These are phyloP conservation scores for Tulasnella sp. DNA, from an alignment of 768 basidiomycete species.

Conservation along the genomic window DNA sequence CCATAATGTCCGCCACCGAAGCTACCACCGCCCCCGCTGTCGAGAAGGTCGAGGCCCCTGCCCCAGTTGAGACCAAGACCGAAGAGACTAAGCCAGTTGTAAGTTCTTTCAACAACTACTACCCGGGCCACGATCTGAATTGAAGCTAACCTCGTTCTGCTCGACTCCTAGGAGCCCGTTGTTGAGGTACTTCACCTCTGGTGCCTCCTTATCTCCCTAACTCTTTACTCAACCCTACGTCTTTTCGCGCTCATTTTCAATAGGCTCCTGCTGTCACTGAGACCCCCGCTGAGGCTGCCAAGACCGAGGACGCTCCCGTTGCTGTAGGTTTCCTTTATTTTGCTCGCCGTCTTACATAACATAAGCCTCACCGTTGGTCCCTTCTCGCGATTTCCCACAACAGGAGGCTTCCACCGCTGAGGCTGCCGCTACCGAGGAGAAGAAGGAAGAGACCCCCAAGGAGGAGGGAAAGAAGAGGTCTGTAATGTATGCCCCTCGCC, in stretches of 20 bases:
- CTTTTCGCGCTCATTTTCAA: not conserved
- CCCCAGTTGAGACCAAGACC: slow-evolving; percentile 42
- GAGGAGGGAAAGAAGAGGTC: slow-evolving; percentile 22
- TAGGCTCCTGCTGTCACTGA: slow-evolving; percentile 25
- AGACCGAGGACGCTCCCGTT: slow-evolving; percentile 24
- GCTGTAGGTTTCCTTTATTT: slow-evolving; percentile 39
- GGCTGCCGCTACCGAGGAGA: slow-evolving; percentile 28
- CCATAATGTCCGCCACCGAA: slow-evolving; percentile 60
- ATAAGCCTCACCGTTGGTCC: not conserved
- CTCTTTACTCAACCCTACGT: not conserved
- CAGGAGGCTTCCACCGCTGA: slow-evolving; percentile 28
- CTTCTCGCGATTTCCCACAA: slow-evolving; percentile 15
- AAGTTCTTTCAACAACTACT: slow-evolving; percentile 11
- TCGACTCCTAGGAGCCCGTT: slow-evolving; percentile 25
- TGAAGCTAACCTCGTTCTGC: slow-evolving; percentile 6
- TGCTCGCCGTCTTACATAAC: not conserved
- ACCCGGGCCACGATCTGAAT: not conserved
- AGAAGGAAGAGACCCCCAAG: slow-evolving; percentile 32
- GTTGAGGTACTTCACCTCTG: slow-evolving; percentile 8
- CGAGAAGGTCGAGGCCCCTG: slow-evolving; percentile 39
- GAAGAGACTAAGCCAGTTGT: slow-evolving; percentile 32
- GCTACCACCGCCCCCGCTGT: slow-evolving; percentile 29
- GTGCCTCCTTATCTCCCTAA: not conserved
- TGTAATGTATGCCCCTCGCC: slow-evolving; percentile 20
- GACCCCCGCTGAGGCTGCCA: slow-evolving; percentile 27